Evolutionary conservation across 352 stramenopile species (phyloP).

Genomic region (Pythium catenulatum): DNA sequence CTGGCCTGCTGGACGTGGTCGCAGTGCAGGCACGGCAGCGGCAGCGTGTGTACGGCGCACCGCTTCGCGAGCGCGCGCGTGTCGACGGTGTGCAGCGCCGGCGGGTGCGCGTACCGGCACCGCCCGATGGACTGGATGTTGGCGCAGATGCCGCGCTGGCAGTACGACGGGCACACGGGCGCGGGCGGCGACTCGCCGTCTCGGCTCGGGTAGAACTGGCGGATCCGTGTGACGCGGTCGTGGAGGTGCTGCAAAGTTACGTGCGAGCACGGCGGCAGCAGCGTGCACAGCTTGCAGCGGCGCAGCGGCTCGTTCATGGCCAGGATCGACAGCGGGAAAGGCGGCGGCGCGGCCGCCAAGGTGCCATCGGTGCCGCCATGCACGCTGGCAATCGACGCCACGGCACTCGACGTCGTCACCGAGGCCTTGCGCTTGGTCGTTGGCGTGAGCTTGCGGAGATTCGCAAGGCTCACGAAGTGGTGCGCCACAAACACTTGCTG

Average conservation of each 20-base stretch:
- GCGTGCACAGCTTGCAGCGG: conserved; percentile 80
- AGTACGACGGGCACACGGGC: conserved; percentile 74
- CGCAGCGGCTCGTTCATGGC: conserved; percentile 78
- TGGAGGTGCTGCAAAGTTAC: conserved; percentile 72
- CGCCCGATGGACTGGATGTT: conserved; percentile 81
- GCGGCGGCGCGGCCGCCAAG: conserved; percentile 33
- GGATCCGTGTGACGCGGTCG: conserved; percentile 68
- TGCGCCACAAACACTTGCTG: conserved; percentile 73
- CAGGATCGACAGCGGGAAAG: conserved; percentile 79
- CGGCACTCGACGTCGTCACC: neutral
- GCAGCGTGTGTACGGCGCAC: conserved; percentile 75
- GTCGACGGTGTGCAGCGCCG: conserved; percentile 76
- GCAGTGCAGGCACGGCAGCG: conserved; percentile 80
- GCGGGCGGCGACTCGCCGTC: conserved; percentile 22
- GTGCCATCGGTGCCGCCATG: too few relatives aligned
- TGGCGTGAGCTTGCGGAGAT: conserved; percentile 66
- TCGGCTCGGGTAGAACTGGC: conserved; percentile 69
- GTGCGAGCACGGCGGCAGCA: conserved; percentile 80
- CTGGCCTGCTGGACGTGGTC: conserved; percentile 63
- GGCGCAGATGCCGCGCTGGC: conserved; percentile 69
- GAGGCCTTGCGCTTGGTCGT: neutral
- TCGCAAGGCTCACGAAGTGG: conserved; percentile 78
- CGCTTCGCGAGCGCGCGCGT: conserved; percentile 65
- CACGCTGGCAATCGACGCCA: neutral
- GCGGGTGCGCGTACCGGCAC: conserved; percentile 80